A percentile compares a stretch with the other conserved stretches of the same genome.
Conservation (phyloP, 2,329 filamentous ascomycete species). For the Fusarium decemcellulare region DNA sequence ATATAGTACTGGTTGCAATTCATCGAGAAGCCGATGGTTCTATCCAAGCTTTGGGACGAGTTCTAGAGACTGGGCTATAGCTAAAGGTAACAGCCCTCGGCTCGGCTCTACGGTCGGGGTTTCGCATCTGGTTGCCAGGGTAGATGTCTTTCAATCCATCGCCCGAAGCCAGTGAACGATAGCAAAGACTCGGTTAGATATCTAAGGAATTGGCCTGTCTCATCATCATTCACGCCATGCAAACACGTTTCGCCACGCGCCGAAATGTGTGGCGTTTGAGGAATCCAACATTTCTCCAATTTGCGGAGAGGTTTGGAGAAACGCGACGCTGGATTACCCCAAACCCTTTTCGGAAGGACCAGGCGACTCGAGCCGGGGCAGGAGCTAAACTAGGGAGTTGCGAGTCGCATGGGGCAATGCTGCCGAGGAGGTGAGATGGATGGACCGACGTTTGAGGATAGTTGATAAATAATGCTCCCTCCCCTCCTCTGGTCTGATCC, state of each 20-base stretch:
- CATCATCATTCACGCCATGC: too few species aligned
- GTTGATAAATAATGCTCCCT: not conserved
- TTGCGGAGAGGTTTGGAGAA: slow-evolving; percentile 21
- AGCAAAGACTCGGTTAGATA: too few species aligned
- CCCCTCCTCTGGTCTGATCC: not conserved
- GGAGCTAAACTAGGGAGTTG: slow-evolving; percentile 10
- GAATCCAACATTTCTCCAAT: slow-evolving; percentile 9
- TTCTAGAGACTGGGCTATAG: not conserved
- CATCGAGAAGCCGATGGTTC: not conserved
- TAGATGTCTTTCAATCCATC: too few species aligned
- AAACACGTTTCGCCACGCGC: not conserved
- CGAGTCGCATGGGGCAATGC: not conserved
- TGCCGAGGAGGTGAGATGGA: not conserved
- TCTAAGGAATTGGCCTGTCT: too few species aligned
- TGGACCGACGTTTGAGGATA: not conserved
- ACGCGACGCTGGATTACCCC: not conserved
- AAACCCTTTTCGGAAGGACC: slow-evolving; percentile 37
- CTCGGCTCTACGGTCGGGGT: too few species aligned
- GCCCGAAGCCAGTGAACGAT: too few species aligned
- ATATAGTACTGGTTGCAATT: too few species aligned
- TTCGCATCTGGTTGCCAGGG: too few species aligned
- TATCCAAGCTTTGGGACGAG: not conserved
- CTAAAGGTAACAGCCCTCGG: too few species aligned
- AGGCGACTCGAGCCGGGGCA: slow-evolving; percentile 25
- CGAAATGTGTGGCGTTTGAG: too few species aligned